These are phyloP conservation scores for Cladosporium velox DNA, from an alignment of 2,329 filamentous ascomycete species.

Conservation along the genomic window DNA sequence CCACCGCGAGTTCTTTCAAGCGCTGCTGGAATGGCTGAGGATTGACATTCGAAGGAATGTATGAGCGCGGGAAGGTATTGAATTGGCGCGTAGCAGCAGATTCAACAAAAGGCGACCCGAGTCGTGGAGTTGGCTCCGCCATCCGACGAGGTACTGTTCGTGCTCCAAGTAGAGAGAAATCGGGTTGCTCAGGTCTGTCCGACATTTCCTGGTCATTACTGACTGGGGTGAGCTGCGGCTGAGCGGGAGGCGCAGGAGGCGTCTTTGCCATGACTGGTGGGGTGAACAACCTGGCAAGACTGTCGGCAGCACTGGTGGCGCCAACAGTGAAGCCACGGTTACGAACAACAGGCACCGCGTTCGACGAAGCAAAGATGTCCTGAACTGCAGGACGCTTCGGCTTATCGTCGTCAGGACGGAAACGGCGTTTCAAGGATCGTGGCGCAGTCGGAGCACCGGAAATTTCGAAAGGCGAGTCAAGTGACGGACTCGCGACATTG, in stretches of 20 bases:
- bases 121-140: slow-evolving; percentile 46
- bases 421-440: slow-evolving; percentile 60
- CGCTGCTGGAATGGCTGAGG: slow-evolving; percentile 37
- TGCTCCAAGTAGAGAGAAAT: slow-evolving; percentile 28
- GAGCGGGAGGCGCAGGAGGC: slow-evolving; percentile 5
- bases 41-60: slow-evolving; percentile 30
- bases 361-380: slow-evolving; percentile 50
- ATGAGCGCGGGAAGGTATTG: slow-evolving; percentile 52
- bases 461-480: slow-evolving; percentile 58
- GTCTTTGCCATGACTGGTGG: slow-evolving; percentile 42
- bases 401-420: slow-evolving; percentile 54
- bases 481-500: slow-evolving; percentile 31
- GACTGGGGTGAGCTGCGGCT: slow-evolving; percentile 20
- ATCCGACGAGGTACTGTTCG: slow-evolving; percentile 38
- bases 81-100: slow-evolving; percentile 39
- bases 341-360: slow-evolving; percentile 58
- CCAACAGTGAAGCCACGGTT: slow-evolving; percentile 64
- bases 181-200: slow-evolving; percentile 25
- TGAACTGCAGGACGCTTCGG: slow-evolving; percentile 48
- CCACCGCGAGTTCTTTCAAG: slow-evolving; percentile 33
- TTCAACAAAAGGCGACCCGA: slow-evolving; percentile 51
- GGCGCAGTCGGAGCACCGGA: slow-evolving; percentile 54
- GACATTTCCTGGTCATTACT: slow-evolving; percentile 34
- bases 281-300: slow-evolving; percentile 57
- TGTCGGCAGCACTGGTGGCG: slow-evolving; percentile 54